Conservation (phyloP, 75 land plant genomes). For the Picea sitchensis region DNA sequence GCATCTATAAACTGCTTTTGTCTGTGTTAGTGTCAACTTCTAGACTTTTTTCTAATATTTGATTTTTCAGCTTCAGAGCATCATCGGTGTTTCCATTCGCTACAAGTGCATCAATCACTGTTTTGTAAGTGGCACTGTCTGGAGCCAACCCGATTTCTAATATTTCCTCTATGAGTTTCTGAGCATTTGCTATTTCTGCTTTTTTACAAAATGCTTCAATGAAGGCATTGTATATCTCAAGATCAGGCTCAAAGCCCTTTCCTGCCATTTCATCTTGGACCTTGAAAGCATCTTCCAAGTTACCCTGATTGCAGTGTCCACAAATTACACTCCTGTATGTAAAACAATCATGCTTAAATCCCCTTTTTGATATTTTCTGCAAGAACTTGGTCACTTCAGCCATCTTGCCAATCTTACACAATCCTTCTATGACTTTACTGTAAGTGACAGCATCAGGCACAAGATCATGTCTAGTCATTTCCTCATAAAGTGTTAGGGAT, state of each 20-base stretch:
- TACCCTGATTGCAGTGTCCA: constrained; percentile 13
- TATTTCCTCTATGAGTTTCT: constrained; percentile 27
- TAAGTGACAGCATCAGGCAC: constrained; percentile 10
- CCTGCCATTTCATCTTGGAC: constrained; percentile 9
- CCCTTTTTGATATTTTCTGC: neutral
- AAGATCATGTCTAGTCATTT: constrained; percentile 10
- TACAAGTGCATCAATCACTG: constrained; percentile 18
- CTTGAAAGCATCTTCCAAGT: constrained; percentile 14
- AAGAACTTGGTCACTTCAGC: neutral
- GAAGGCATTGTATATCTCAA: constrained; percentile 11
- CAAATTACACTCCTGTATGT: constrained; percentile 12
- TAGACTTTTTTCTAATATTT: no score
- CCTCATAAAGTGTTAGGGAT: neutral
- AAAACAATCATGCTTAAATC: neutral
- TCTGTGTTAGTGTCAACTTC: no score
- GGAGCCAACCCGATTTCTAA: constrained; percentile 20
- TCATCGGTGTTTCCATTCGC: constrained; percentile 11
- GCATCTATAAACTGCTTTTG: no score
- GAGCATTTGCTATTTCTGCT: constrained; percentile 20
- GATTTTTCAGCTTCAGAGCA: neutral
- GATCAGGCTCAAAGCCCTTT: constrained; percentile 15
- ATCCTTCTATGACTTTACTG: constrained; percentile 7
- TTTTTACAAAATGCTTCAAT: constrained; percentile 8
- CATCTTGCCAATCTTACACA: constrained; percentile 13
- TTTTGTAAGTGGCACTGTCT: constrained; percentile 33